A percentile compares a stretch with the other conserved stretches of the same genome.
phyloP scores from a whole-genome alignment of 2,329 filamentous ascomycete species.

The Lasiodiplodia hormozganensis region DNA sequence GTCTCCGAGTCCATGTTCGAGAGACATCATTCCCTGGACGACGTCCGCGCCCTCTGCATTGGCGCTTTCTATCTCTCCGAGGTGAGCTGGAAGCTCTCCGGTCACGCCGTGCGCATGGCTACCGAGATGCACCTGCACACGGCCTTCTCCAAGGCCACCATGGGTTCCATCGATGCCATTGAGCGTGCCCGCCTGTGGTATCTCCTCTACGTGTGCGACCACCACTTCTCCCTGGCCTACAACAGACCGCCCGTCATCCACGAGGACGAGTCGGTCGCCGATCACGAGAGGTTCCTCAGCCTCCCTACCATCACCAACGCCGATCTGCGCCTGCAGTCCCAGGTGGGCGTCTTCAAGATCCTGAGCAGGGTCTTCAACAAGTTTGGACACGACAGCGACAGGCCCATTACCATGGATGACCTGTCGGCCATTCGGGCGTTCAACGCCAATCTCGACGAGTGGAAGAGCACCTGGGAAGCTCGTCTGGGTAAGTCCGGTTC shows the following conservation, averaged over 20 bases:
- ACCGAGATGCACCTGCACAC: slow-evolving; percentile 51
- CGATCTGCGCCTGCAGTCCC: slow-evolving; percentile 41
- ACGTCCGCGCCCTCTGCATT: slow-evolving; percentile 48
- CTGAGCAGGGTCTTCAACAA: slow-evolving; percentile 43
- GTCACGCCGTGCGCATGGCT: slow-evolving; percentile 47
- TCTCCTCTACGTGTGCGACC: slow-evolving; percentile 48
- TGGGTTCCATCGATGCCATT: slow-evolving; percentile 43
- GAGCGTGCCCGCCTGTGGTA: slow-evolving; percentile 51
- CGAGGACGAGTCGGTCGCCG: slow-evolving; percentile 46
- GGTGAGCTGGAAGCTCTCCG: slow-evolving; percentile 50
- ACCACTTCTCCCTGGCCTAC: slow-evolving; percentile 51
- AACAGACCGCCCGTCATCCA: slow-evolving; percentile 50
- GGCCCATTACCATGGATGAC: slow-evolving; percentile 46
- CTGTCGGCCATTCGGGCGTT: slow-evolving; percentile 49
- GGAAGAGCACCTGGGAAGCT: slow-evolving; percentile 49
- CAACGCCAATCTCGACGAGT: slow-evolving; percentile 53
- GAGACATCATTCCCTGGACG: slow-evolving; percentile 46
- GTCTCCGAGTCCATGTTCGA: slow-evolving; percentile 44
- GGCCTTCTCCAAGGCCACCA: slow-evolving; percentile 44
- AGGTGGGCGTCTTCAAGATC: slow-evolving; percentile 44
- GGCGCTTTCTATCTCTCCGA: slow-evolving; percentile 51
- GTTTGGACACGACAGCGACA: slow-evolving; percentile 44
- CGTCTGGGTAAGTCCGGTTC: slow-evolving; percentile 34
- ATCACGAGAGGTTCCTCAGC: slow-evolving; percentile 44
- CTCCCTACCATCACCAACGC: slow-evolving; percentile 39